Evolutionary conservation across 139 green algal genomes (phyloP).

Genomic region (Chlamydomonas schloesseri): DNA sequence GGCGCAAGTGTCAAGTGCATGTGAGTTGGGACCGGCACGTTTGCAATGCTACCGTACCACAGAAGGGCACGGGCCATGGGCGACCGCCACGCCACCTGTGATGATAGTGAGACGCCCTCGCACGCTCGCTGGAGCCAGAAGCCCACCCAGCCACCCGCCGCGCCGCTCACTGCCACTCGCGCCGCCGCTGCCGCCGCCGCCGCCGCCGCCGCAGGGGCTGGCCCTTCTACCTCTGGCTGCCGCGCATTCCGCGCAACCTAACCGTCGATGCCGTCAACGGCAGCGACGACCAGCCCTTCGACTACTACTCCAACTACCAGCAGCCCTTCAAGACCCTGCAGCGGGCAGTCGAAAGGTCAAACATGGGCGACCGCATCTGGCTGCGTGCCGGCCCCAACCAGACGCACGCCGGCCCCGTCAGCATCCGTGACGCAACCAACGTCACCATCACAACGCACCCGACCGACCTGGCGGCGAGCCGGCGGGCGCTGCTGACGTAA

Average conservation of each 20-base stretch:
- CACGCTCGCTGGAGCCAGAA: no score
- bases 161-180: no score
- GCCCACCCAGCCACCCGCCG: no score
- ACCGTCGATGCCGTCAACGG: neutral
- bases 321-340: slow-evolving; percentile 28
- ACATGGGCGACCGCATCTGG: slow-evolving; percentile 33
- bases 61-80: no score
- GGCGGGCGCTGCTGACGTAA: no score
- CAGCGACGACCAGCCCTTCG: slow-evolving; percentile 24
- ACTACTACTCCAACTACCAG: slow-evolving; percentile 39
- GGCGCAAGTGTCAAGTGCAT: no score
- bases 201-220: neutral
- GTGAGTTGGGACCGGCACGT: no score
- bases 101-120: neutral
- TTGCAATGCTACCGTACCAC: no score
- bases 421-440: slow-evolving; percentile 9
- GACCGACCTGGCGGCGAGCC: neutral
- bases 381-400: slow-evolving; percentile 17
- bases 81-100: no score
- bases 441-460: slow-evolving; percentile 36
- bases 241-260: slow-evolving; percentile 14
- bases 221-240: slow-evolving; percentile 27
- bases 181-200: no score
- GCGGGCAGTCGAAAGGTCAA: neutral
- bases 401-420: slow-evolving; percentile 1